Evolutionary conservation across 1,139 yeast species (phyloP), one percentile per base, ranked within the genome.

Genomic region (Taphrina pruni): DNA sequence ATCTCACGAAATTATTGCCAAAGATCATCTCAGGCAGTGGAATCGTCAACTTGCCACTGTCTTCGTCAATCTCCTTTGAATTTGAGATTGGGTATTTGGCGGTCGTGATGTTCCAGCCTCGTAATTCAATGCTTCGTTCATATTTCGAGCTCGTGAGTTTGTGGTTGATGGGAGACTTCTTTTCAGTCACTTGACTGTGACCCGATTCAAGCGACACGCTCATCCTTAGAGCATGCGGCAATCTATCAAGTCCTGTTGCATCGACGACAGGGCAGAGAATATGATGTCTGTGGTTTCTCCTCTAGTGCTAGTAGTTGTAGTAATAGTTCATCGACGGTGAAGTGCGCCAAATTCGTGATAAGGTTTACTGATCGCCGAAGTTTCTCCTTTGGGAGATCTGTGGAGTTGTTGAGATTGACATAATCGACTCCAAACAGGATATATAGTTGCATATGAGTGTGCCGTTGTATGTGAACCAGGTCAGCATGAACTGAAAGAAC

Each of bases 11-110:
- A 76, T 90, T 93, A 73, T 90, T 87, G n/a, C 98, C 98, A 79
- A 94, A 94, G 17, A 94, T 92, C 99, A 94, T 94, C 77, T 94
- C 99, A 0, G 99, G 99, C 66, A 94, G 80, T 0, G 98, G 97
- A 73, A 94, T 86, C 11, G 87, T 86, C 70, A 88, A 83, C 69
- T 84, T 78, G 6, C 83, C 85, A 71, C 86, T 88, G 74, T 88
- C 83, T 11, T 79, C 80, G 71, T 92, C 97, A 70, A 94, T 84
- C 76, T 92, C 97, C 2, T 79, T 81, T 0, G 94, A 83, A 73
- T 85, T 88, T 71, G 91, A 80, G 58, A 94, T 94, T 0, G 99
- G 96, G 69, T 85, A 85, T 76, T 91, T 87, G 60, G 82, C 80
- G 0, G 97, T 88, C 72, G 82, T 84, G 9, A 94, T 85, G 71